Base-by-base conservation (phyloP, 164 flowering plant genomes). In the Buxus sempervirens region DNA sequence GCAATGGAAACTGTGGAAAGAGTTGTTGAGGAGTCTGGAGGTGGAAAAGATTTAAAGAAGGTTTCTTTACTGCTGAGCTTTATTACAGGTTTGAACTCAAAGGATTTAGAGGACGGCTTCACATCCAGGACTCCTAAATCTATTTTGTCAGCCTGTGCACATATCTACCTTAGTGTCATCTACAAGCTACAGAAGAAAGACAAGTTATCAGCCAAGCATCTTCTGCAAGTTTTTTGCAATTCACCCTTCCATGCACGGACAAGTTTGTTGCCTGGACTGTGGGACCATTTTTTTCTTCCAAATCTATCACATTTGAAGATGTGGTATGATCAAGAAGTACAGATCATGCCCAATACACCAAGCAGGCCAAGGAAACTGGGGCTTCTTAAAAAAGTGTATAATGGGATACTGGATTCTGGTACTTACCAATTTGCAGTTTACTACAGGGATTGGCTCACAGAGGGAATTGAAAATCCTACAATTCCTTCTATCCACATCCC, bases 361-460 rank as follows among this genome's bases (percentile, higher is more conserved):
- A 73, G 69, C 65, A 69, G 69, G 60, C 48, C 48, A 18, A 74
- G 80, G 75, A 90, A 85, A 72, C 62, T 84, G 53, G 82, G 81
- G 69, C 83, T 81, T 70, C 83, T 90, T 36, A 80, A 83, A 23
- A 82, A 84, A 75, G 82, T 80, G n/a, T 86, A 88, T 42, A 82
- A 84, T 77, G 88, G 86, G 69, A 76, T 70, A 74, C 63, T 88
- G 75, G 88, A 87, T 75, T 76, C 81, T 21, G 84, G 89, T 23
- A 88, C 96, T 58, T 77, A 71, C 60, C 86, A 82, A 57, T 84
- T 84, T 78, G 96, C 93, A 23, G 77, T 78, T 74, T 90, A 90
- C 72, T 90, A 90, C 78, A 86, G 84, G 79, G 88, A 86, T 60
- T 90, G 96, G 93, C 86, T 90, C 45, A 82, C 87, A 10, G 89